Base-by-base conservation (phyloP, 169 alveolate genomes). In the Prorocentrum cordatum region DNA sequence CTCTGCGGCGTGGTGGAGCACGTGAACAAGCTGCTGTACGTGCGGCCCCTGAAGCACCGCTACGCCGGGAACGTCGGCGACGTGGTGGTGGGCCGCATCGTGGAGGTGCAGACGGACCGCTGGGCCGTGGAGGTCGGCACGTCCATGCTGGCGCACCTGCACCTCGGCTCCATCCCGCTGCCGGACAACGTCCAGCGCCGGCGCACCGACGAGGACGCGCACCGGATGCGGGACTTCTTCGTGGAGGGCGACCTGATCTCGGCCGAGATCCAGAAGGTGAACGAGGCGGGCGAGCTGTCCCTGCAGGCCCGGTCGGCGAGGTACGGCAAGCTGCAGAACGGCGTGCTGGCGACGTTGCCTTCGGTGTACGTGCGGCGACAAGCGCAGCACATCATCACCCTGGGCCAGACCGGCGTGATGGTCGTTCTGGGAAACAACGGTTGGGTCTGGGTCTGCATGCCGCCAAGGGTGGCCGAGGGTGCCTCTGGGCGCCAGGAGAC, bases 81-180 rank as follows among this genome's bases (percentile, higher is more conserved):
- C 64, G 92, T 92, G 66, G 93, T 92, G n/a, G 93, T 92, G 42
- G 94, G 94, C 47, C 83, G 94, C 50, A 91, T 92, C 31, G 92
- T 83, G 22, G 94, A 92, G 45, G 94, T 92, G 82, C 82, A 91
- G 32, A 59, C 54, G 5, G 77, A 71, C 47, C 70, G 87, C 45
- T 94, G 96, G 97, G 92, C 93, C 18, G 95, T 95, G 6, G 96
- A 95, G 68, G 93, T 95, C 24, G 92, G 93, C 67, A 92, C 96
- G 3, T 94, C 93, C n/a, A 94, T 94, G 91, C 93, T 93, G 66
- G 96, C 91, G 9, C 42, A 27, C 91, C 68, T 82, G 3, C 91
- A 82, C 31, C 33, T 82, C 22, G 80, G 80, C n/a, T 79, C 80
- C n/a, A 64, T 64, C 27, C 77, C 92, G 80, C 93, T 95, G 66